phyloP scores from a whole-genome alignment of 352 stramenopile genomes.

The Globisporangium rhizosaccharum region DNA sequence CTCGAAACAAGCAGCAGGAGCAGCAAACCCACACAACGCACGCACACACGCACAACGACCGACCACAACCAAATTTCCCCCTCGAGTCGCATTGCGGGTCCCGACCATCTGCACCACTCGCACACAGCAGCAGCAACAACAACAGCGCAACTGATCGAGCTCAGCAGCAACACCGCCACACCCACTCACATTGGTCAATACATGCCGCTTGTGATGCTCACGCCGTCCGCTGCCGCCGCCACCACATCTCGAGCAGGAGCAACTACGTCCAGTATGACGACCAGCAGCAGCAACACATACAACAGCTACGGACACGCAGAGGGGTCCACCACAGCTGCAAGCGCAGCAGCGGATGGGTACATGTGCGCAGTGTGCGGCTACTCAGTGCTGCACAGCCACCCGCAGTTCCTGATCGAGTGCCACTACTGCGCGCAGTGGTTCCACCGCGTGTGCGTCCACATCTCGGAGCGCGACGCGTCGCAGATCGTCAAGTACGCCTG shows the following conservation, averaged over 20 bases:
- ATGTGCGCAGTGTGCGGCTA: conserved; percentile 15
- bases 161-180: neutral
- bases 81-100: conserved; percentile 6
- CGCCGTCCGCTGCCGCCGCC: conserved; percentile 1
- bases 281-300: neutral
- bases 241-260: neutral
- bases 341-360: conserved; percentile 6
- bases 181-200: neutral
- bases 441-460: conserved; percentile 39
- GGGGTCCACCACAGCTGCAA: neutral
- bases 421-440: conserved; percentile 51
- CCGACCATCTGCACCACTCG: neutral
- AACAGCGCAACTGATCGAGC: neutral
- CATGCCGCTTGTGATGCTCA: conserved; percentile 11
- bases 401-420: conserved; percentile 43
- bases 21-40: neutral
- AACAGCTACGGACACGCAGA: neutral
- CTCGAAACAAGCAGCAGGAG: neutral
- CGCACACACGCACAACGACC: neutral
- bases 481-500: conserved; percentile 46
- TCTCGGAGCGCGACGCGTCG: conserved; percentile 40
- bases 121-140: conserved; percentile 1
- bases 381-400: conserved; percentile 11
- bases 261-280: neutral
- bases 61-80: neutral